Evolutionary conservation across 805 yeast species (phyloP).

Genomic region (Kodamaea restingae): DNA sequence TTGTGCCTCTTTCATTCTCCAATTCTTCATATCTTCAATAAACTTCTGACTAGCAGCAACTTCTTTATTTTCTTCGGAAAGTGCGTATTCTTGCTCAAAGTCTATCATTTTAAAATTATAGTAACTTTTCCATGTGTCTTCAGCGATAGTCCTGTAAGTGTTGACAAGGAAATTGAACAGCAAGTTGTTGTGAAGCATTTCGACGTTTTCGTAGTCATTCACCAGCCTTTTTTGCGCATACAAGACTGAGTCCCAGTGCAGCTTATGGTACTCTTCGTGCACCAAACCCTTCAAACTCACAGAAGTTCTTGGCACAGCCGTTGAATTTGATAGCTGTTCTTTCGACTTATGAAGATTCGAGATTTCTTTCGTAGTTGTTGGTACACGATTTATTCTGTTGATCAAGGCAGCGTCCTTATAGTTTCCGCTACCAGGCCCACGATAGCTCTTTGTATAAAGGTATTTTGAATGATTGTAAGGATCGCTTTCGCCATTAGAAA

Average conservation of each 20-base stretch:
- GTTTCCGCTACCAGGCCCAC: constrained; percentile 46
- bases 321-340: constrained; percentile 14
- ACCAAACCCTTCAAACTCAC: constrained; percentile 35
- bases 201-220: constrained; percentile 37
- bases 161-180: constrained; percentile 39
- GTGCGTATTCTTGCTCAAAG: constrained; percentile 31
- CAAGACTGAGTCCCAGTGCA: constrained; percentile 27
- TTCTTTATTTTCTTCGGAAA: constrained; percentile 15
- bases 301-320: constrained; percentile 15
- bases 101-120: constrained; percentile 37
- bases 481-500: constrained; percentile 34
- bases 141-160: constrained; percentile 36
- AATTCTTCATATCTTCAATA: constrained; percentile 12
- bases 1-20: constrained; percentile 14
- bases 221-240: constrained; percentile 22
- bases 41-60: constrained; percentile 13
- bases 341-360: constrained; percentile 17
- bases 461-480: constrained; percentile 33
- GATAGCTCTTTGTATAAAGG: constrained; percentile 36
- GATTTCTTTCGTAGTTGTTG: constrained; percentile 16
- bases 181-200: constrained; percentile 41
- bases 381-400: constrained; percentile 36
- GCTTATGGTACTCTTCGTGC: constrained; percentile 30
- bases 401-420: constrained; percentile 42
- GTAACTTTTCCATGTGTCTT: constrained; percentile 37